phyloP scores from a whole-genome alignment of 345 rosid genomes.

The Nasturtium officinale region DNA sequence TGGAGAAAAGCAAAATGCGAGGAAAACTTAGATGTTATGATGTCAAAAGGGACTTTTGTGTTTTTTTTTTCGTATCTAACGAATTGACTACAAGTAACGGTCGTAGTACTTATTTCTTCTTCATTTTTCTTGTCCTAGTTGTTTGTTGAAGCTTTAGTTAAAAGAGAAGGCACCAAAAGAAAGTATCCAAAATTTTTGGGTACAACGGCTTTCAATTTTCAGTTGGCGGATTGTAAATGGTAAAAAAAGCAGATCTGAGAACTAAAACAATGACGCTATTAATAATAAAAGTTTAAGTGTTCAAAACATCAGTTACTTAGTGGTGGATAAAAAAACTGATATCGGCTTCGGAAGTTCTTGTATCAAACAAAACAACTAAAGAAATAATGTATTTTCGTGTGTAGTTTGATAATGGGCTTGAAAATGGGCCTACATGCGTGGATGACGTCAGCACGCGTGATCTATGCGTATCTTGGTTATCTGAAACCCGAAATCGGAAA shows the following conservation, averaged over 20 bases:
- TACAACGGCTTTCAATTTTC: neutral
- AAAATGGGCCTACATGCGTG: neutral
- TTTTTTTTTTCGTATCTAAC: slow-evolving; percentile 1
- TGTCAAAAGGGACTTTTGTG: slow-evolving; percentile 18
- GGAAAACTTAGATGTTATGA: neutral
- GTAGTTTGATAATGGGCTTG: slow-evolving; percentile 1
- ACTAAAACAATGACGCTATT: neutral
- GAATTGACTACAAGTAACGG: slow-evolving; percentile 30
- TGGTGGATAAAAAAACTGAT: neutral
- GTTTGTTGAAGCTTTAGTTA: slow-evolving; percentile 7
- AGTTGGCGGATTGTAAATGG: neutral
- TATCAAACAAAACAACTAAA: neutral
- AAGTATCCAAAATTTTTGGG: slow-evolving; percentile 8
- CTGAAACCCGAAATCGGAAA: neutral
- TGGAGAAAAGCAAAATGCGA: neutral
- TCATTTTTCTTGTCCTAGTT: slow-evolving; percentile 3
- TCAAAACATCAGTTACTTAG: neutral
- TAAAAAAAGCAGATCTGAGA: neutral
- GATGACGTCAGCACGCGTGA: slow-evolving; percentile 17
- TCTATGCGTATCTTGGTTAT: neutral
- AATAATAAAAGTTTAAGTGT: neutral
- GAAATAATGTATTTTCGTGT: too few relatives aligned
- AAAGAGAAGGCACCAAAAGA: neutral
- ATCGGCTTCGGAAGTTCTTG: neutral
- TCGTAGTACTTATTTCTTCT: neutral